Evolutionary conservation across 176 grass and related monocot genomes (phyloP).

Genomic region (Avena sativa): DNA sequence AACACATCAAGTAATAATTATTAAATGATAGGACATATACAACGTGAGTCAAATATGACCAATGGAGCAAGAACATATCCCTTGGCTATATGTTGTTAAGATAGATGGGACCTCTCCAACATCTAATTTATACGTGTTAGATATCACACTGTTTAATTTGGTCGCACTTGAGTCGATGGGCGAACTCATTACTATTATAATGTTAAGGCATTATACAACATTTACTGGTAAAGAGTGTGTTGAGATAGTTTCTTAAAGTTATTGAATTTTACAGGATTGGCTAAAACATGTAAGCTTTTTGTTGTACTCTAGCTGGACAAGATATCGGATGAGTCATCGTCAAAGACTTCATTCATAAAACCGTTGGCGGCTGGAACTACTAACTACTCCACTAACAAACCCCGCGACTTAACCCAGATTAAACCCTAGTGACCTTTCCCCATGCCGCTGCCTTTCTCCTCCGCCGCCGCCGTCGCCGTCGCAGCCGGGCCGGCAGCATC

Average conservation of each 20-base stretch:
- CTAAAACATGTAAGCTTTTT: background rate
- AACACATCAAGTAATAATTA: too few relatives aligned
- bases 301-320: background rate
- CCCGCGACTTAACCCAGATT: conserved; percentile 19
- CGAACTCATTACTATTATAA: too few relatives aligned
- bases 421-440: conserved; percentile 45
- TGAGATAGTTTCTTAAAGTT: background rate
- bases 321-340: background rate
- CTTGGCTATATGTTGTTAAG: too few relatives aligned
- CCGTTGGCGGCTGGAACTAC: background rate
- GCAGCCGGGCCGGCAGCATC: conserved; percentile 6
- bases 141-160: too few relatives aligned
- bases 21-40: too few relatives aligned
- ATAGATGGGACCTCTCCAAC: too few relatives aligned
- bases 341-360: background rate
- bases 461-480: conserved; percentile 22
- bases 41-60: too few relatives aligned
- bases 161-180: too few relatives aligned
- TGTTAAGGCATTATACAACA: too few relatives aligned
- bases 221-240: too few relatives aligned
- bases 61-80: too few relatives aligned
- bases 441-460: conserved; percentile 44
- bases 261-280: background rate
- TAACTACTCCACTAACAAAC: background rate
- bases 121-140: too few relatives aligned